These are phyloP conservation scores for Trametes hirsuta DNA, from an alignment of 1,284 basidiomycete genomes.

Conservation along the genomic window DNA sequence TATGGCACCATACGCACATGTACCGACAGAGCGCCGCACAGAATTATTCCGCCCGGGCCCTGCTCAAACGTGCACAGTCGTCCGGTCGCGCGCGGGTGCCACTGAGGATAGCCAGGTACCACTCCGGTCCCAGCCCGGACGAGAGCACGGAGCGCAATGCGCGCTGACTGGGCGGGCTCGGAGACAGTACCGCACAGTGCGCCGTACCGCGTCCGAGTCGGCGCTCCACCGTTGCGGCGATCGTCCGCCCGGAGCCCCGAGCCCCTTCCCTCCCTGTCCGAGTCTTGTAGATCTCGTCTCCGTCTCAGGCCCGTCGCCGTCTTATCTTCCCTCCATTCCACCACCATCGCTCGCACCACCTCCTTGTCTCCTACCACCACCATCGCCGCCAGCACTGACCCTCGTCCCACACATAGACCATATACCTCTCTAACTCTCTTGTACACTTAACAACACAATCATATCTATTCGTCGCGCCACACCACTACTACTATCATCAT, in stretches of 20 bases:
- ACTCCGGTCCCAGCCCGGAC: constrained; percentile 8
- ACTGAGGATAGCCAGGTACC: constrained; percentile 3
- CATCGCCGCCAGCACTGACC: constrained; percentile 9
- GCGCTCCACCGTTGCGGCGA: constrained; percentile 25
- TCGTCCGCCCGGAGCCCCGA: neutral
- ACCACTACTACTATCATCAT: constrained; percentile 3
- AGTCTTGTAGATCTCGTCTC: neutral
- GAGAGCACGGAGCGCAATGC: neutral
- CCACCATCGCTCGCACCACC: constrained; percentile 12
- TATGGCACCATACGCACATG: constrained; percentile 5
- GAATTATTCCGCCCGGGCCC: neutral
- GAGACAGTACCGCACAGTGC: neutral
- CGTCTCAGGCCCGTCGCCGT: constrained; percentile 8
- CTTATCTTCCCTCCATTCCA: constrained; percentile 18
- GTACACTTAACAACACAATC: neutral
- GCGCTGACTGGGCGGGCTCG: neutral
- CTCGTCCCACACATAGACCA: neutral
- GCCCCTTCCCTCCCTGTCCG: constrained; percentile 4
- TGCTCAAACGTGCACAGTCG: neutral
- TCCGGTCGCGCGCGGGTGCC: neutral
- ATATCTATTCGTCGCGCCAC: neutral
- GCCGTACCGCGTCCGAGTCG: neutral
- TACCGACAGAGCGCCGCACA: neutral
- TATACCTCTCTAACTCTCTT: neutral
- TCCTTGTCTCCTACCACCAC: constrained; percentile 5